Evolutionary conservation across 1,284 basidiomycete genomes (phyloP).

Genomic region (Pterulicium gracile): DNA sequence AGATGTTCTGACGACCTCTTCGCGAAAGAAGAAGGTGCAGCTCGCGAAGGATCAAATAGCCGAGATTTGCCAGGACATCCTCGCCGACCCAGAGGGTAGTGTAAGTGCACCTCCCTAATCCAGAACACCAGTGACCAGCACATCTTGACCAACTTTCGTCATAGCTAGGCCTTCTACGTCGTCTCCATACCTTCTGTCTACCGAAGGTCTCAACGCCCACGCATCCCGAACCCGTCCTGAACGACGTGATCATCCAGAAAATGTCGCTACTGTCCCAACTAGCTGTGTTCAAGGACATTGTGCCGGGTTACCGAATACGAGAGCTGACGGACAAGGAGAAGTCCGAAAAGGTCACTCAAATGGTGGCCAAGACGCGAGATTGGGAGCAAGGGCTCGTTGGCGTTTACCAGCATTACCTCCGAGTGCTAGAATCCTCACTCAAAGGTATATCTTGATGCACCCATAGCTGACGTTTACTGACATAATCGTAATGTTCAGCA

Average conservation of each 20-base stretch:
- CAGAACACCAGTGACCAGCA: constrained; percentile 5
- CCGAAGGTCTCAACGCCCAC: constrained; percentile 56
- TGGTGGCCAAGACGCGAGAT: constrained; percentile 84
- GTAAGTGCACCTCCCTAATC: constrained; percentile 31
- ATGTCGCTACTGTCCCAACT: constrained; percentile 86
- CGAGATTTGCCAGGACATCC: constrained; percentile 78
- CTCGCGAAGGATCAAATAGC: constrained; percentile 88
- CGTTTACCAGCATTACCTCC: constrained; percentile 86
- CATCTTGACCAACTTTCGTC: constrained; percentile 10
- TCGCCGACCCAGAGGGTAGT: constrained; percentile 77
- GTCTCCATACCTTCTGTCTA: constrained; percentile 79
- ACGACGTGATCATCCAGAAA: constrained; percentile 80
- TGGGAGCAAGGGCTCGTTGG: constrained; percentile 94
- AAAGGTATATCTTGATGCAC: constrained; percentile 49
- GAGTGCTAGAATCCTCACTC: constrained; percentile 75
- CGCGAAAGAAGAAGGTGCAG: constrained; percentile 60
- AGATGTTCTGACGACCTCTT: constrained; percentile 61
- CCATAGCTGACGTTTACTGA: constrained; percentile 10
- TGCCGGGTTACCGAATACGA: constrained; percentile 88
- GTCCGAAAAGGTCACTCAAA: constrained; percentile 89
- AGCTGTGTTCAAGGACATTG: constrained; percentile 92
- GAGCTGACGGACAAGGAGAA: constrained; percentile 85
- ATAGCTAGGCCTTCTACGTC: constrained; percentile 77
- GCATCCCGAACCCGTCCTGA: constrained; percentile 56
- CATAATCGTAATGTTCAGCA: constrained; percentile 30